phyloP scores from a whole-genome alignment of 2,329 filamentous ascomycete genomes.

The Colletotrichum gigasporum region DNA sequence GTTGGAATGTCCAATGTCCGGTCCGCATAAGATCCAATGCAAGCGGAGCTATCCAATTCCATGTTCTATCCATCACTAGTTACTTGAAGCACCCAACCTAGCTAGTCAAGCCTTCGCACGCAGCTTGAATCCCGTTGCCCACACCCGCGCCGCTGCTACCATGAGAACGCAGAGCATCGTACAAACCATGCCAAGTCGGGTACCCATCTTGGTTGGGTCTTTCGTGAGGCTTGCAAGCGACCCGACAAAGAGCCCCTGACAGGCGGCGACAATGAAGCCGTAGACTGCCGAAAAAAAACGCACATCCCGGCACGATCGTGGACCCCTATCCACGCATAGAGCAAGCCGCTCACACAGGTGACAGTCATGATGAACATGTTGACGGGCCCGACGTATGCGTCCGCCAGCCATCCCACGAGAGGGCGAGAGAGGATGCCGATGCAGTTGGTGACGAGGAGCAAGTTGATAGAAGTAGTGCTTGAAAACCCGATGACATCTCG shows the following conservation, averaged over 20 bases:
- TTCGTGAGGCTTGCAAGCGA: conserved; percentile 51
- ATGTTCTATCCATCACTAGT: too few species aligned
- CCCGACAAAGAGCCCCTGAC: conserved; percentile 49
- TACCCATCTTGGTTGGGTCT: conserved; percentile 54
- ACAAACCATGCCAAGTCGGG: conserved; percentile 54
- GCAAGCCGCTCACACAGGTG: conserved; percentile 48
- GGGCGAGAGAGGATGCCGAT: conserved; percentile 48
- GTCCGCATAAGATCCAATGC: too few species aligned
- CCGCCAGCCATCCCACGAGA: neutral
- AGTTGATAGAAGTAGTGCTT: conserved; percentile 61
- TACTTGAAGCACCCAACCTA: too few species aligned
- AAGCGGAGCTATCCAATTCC: too few species aligned
- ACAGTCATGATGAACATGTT: conserved; percentile 64
- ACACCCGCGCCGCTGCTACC: conserved; percentile 40
- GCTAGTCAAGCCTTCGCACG: conserved; percentile 43
- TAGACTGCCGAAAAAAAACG: conserved; percentile 52
- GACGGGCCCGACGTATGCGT: conserved; percentile 56
- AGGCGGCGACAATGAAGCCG: conserved; percentile 51
- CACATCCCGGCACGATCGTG: conserved; percentile 47
- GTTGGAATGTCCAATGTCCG: too few species aligned
- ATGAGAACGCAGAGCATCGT: conserved; percentile 44
- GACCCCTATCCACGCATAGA: conserved; percentile 65
- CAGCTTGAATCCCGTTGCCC: conserved; percentile 44
- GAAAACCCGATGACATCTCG: conserved; percentile 54
- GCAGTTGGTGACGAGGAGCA: conserved; percentile 69